Evolutionary conservation across 2,329 filamentous ascomycete genomes (phyloP), one percentile per base, ranked within the genome.

Genomic region (Graphiopsis chlorocephala): DNA sequence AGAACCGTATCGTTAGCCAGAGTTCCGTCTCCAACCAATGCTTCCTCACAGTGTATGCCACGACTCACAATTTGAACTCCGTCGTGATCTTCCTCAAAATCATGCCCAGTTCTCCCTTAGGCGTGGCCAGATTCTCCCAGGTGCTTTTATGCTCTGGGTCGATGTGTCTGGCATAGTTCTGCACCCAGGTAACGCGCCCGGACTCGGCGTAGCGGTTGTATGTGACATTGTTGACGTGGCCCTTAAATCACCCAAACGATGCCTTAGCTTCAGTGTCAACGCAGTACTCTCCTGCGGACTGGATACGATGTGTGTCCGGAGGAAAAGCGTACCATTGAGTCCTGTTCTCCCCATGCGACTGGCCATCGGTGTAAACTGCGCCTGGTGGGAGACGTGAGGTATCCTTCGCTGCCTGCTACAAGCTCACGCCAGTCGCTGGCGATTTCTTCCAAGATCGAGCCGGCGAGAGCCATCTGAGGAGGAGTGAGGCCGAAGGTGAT

Each of bases 181-280:
- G 82, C 28, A 88, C 84, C 89, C 91, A 96, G 72, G 93, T 91
- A 33, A 94, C 85, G 38, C 93, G 85, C 4, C 88, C 88, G 6
- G 89, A 89, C 76, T 97, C 93, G 38, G 92, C 92, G 76, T 91
- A 96, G 67, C 90, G 86, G 70, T 90, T 88, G 77, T 96, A 96
- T 69, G 86, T 86, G 67, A 93, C 88, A 71, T 96, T 96, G 76
- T 96, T 97, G 57, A 97, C 90, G 76, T 97, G 92, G 57, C 88
- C 86, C 72, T 73, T 70, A 26, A 64, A 65, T 57, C 56, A 60
- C 42, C 29, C 52, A 25, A 53, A 38, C 17, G 15, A 50, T 29
- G n/a, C 47, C 63, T 66, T 66, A 65, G 63, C 63, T 53, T 59
- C 23, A 45, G 15, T 52, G 53, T 64, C 53, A 59, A 63, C 35